phyloP scores from a whole-genome alignment of 228 moss, liverwort and hornwort genomes.

The Sphagnum fallax region DNA sequence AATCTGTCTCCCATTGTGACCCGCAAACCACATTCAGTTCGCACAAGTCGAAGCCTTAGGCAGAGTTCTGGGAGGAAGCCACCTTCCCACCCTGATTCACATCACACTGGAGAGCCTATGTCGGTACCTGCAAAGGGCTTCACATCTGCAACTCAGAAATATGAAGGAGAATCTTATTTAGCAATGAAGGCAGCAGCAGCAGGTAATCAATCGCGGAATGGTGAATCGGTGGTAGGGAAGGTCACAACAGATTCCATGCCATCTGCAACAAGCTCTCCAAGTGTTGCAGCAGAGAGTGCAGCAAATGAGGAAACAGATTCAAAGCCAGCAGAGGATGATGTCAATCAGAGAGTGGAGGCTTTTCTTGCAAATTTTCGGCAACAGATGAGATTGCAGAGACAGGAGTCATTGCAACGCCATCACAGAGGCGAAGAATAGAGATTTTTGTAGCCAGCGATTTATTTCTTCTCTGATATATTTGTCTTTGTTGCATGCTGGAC shows the following conservation, averaged over 20 bases:
- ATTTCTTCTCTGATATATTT: not conserved
- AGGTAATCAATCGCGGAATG: not conserved
- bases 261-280: not conserved
- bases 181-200: not conserved
- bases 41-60: not conserved
- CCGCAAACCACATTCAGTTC: not conserved
- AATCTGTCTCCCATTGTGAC: constrained; percentile 1
- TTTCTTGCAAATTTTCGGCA: constrained; percentile 8
- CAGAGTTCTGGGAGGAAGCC: not conserved
- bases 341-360: not conserved
- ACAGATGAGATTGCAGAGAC: constrained; percentile 2
- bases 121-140: not conserved
- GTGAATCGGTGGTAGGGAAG: not conserved
- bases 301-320: not conserved
- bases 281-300: not conserved
- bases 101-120: not conserved
- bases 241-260: not conserved
- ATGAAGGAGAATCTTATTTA: not conserved
- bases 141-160: not conserved
- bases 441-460: not conserved
- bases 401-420: constrained; percentile 3
- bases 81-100: not conserved
- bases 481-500: not conserved
- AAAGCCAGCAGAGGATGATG: constrained; percentile 1
- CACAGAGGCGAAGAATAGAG: constrained; percentile 4